Conservation (phyloP, 768 basidiomycete genomes). For the Porphyrellus cyaneotinctus region DNA sequence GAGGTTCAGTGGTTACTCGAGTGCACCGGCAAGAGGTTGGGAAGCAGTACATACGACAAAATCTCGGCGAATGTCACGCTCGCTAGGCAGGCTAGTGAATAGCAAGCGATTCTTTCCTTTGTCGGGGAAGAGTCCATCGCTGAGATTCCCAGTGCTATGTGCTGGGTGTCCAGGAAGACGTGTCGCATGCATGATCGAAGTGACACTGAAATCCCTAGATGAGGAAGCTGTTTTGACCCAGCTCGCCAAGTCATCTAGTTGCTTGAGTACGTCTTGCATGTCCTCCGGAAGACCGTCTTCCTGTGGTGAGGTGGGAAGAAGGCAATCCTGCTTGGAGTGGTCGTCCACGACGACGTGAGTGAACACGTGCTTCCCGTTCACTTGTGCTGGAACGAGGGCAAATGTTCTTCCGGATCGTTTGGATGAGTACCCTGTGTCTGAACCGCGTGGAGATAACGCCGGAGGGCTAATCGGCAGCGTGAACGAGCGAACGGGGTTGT, state of each 20-base stretch:
- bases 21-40: not conserved
- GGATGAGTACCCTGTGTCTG: too few relatives aligned
- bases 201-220: slow-evolving; percentile 4
- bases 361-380: slow-evolving; percentile 13
- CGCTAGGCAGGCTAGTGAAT: slow-evolving; percentile 1
- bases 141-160: not conserved
- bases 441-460: not conserved
- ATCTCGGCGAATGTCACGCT: not conserved
- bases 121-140: not conserved
- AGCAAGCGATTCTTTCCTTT: slow-evolving; percentile 25
- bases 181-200: not conserved
- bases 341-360: slow-evolving; percentile 13
- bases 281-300: slow-evolving; percentile 25
- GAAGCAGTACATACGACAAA: slow-evolving; percentile 12
- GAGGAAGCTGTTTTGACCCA: slow-evolving; percentile 25
- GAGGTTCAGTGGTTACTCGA: slow-evolving; percentile 2
- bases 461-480: slow-evolving; percentile 19
- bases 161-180: not conserved
- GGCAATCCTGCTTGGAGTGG: not conserved
- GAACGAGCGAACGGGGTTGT: slow-evolving; percentile 5
- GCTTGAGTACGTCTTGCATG: slow-evolving; percentile 23
- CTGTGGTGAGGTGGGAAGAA: not conserved
- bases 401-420: slow-evolving; percentile 19
- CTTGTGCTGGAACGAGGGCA: slow-evolving; percentile 12
- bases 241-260: slow-evolving; percentile 27